Percentiles rank a stretch among this genome's conserved stretches.
Evolutionary conservation across 495 filamentous ascomycete genomes (phyloP).

Genomic region (Penicillium soppii): DNA sequence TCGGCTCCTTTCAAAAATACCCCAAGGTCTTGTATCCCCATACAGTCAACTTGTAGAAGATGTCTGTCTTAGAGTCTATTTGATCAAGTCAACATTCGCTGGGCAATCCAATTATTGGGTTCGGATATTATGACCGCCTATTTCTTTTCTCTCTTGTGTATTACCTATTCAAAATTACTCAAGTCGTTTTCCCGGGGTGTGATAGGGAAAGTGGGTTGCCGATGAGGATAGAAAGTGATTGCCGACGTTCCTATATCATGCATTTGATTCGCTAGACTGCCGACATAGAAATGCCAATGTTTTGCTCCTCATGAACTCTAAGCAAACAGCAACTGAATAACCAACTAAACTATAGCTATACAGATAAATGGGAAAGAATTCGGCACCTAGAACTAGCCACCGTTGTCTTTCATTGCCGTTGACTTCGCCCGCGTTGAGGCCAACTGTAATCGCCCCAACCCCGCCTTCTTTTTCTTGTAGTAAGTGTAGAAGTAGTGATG

Average conservation of each 20-base stretch:
- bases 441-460: neutral
- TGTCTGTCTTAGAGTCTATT: neutral
- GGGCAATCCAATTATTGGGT: neutral
- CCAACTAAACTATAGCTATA: too few species aligned
- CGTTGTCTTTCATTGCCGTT: neutral
- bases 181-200: neutral
- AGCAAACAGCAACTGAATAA: neutral
- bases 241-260: neutral
- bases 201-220: constrained; percentile 9
- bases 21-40: too few species aligned
- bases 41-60: too few species aligned
- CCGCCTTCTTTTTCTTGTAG: neutral
- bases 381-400: neutral
- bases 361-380: neutral
- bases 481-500: too few species aligned
- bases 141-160: neutral
- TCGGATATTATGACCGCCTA: too few species aligned
- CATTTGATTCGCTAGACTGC: constrained; percentile 2
- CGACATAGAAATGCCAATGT: neutral
- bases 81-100: too few species aligned
- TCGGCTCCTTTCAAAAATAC: too few species aligned
- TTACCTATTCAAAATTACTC: neutral
- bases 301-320: neutral
- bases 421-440: neutral
- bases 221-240: constrained; percentile 3